phyloP scores from a whole-genome alignment of 208 protist genomes.

The Acanthamoeba healyi region DNA sequence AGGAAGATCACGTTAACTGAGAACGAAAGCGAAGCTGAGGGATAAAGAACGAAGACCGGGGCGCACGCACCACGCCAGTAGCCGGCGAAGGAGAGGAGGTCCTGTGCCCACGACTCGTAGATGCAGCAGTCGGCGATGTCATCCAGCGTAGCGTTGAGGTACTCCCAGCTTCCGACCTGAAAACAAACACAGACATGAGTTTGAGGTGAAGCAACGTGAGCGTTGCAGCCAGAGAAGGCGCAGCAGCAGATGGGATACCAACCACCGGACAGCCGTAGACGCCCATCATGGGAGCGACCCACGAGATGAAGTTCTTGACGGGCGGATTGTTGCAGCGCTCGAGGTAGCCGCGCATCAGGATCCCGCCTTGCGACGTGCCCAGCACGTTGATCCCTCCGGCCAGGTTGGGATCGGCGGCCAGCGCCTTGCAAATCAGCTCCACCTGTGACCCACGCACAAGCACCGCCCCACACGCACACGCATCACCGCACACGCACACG shows the following conservation, averaged over 20 bases:
- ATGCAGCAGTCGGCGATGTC: conserved; percentile 58
- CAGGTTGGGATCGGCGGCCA: conserved; percentile 32
- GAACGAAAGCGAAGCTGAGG: not conserved
- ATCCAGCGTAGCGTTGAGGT: conserved; percentile 58
- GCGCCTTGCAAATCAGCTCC: conserved; percentile 21
- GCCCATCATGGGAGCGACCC: conserved; percentile 74
- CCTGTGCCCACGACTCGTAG: conserved; percentile 67
- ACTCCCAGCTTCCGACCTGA: conserved; percentile 1
- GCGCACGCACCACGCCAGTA: conserved; percentile 68
- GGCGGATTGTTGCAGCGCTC: conserved; percentile 75
- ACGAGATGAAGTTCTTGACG: conserved; percentile 76
- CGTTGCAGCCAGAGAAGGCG: not conserved
- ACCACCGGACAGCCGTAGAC: conserved; percentile 70
- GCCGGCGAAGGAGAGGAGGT: conserved; percentile 51
- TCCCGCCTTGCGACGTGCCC: conserved; percentile 68
- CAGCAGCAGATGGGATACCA: not conserved
- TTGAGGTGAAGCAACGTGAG: no score
- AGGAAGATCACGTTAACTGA: no score
- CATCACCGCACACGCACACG: no score
- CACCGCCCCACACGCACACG: no score
- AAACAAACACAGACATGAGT: not conserved
- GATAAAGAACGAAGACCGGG: not conserved
- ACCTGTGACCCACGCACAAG: no score
- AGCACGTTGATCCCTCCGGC: conserved; percentile 67
- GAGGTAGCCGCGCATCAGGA: conserved; percentile 70